Evolutionary conservation across 2,329 filamentous ascomycete genomes (phyloP).

Genomic region (Botrytis elliptica): DNA sequence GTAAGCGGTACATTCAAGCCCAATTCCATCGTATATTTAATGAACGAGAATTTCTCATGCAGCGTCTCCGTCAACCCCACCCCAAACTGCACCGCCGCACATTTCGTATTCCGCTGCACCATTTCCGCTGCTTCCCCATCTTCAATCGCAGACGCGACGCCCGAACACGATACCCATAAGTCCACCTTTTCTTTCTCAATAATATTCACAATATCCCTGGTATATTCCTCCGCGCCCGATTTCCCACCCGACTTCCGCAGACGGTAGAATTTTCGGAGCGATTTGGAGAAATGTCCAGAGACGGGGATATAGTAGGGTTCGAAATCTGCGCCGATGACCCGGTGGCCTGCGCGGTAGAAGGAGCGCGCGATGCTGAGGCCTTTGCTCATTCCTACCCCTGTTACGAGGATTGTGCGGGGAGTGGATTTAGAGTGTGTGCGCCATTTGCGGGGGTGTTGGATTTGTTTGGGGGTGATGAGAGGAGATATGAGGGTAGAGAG

Average conservation of each 20-base stretch:
- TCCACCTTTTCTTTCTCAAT: constrained; percentile 61
- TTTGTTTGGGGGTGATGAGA: constrained; percentile 24
- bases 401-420: constrained; percentile 60
- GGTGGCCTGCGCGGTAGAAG: constrained; percentile 63
- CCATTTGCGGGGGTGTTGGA: constrained; percentile 28
- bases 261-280: constrained; percentile 55
- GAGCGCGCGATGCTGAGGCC: constrained; percentile 64
- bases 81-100: constrained; percentile 64
- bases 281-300: constrained; percentile 57
- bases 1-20: constrained; percentile 55
- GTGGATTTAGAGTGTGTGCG: constrained; percentile 20
- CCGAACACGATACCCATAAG: constrained; percentile 66
- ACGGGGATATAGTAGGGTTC: constrained; percentile 48
- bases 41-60: constrained; percentile 62
- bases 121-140: constrained; percentile 64
- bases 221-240: constrained; percentile 48
- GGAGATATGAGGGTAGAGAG: constrained; percentile 25
- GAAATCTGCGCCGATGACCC: constrained; percentile 71
- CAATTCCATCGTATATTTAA: constrained; percentile 53
- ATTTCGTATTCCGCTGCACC: constrained; percentile 56
- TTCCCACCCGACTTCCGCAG: constrained; percentile 30
- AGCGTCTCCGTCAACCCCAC: constrained; percentile 55
- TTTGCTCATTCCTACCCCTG: constrained; percentile 71
- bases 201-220: constrained; percentile 55
- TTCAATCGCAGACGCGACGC: constrained; percentile 49